These are phyloP conservation scores for Pugionium cornutum DNA, from an alignment of 345 rosid species.

Conservation along the genomic window DNA sequence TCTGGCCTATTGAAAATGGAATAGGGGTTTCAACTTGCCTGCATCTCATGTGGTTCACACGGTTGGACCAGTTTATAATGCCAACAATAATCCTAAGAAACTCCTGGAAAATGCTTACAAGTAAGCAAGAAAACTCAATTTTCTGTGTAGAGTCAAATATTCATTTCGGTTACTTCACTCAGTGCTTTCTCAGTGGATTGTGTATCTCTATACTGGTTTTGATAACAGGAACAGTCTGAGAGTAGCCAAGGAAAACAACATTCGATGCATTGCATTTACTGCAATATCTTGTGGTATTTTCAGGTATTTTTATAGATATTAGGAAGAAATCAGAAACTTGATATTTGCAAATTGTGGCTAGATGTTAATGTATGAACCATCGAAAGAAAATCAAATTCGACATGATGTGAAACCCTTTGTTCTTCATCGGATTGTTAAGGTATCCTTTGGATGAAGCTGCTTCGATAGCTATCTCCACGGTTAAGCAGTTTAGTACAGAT, in stretches of 20 bases:
- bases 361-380: too few species aligned
- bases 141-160: background rate
- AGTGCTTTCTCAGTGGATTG: conserved; percentile 13
- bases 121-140: conserved; percentile 39
- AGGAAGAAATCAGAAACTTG: background rate
- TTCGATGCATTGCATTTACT: conserved; percentile 70
- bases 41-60: conserved; percentile 80
- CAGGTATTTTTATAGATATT: conserved; percentile 45
- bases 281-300: conserved; percentile 82
- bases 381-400: background rate
- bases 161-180: background rate
- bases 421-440: conserved; percentile 38
- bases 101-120: conserved; percentile 62
- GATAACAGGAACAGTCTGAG: conserved; percentile 62
- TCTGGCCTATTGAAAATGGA: conserved; percentile 13
- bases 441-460: conserved; percentile 89
- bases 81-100: conserved; percentile 51
- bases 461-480: conserved; percentile 61
- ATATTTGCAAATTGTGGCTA: background rate
- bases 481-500: conserved; percentile 60
- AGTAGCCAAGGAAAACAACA: conserved; percentile 63
- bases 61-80: conserved; percentile 71
- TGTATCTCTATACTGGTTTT: background rate
- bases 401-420: background rate
- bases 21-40: conserved; percentile 75